Evolutionary conservation across 2,329 filamentous ascomycete species (phyloP).

Genomic region (Sordariomycetes sp.): DNA sequence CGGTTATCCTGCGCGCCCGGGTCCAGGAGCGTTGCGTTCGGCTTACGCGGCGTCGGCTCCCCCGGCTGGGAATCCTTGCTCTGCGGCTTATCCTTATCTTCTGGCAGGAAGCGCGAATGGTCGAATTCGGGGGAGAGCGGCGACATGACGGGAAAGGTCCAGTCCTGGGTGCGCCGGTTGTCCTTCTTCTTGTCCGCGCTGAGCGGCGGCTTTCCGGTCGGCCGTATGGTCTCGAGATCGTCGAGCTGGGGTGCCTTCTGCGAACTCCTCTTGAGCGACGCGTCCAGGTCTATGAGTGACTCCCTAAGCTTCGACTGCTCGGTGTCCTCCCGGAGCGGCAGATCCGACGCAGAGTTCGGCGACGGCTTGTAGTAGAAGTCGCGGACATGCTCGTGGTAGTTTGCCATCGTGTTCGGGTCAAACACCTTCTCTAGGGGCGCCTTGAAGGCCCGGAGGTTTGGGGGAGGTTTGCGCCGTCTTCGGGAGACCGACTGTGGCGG

Average conservation of each 20-base stretch:
- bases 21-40: neutral
- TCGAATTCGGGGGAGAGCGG: neutral
- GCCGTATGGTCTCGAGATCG: conserved; percentile 43
- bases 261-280: conserved; percentile 31
- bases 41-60: conserved; percentile 21
- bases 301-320: conserved; percentile 32
- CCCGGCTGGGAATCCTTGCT: conserved; percentile 1
- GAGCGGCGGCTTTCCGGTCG: conserved; percentile 35
- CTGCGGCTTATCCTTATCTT: neutral
- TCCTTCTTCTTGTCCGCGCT: neutral
- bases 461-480: conserved; percentile 1
- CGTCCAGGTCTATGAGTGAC: conserved; percentile 55
- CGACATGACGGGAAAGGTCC: conserved; percentile 4
- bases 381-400: conserved; percentile 53
- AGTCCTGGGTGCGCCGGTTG: conserved; percentile 1
- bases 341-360: conserved; percentile 32
- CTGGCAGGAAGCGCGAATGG: neutral
- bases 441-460: conserved; percentile 23
- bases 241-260: conserved; percentile 17
- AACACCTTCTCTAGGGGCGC: conserved; percentile 55
- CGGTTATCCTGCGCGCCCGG: conserved; percentile 16
- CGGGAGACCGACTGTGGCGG: conserved; percentile 40
- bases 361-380: conserved; percentile 41
- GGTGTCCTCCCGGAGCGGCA: conserved; percentile 48
- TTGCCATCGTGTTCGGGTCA: conserved; percentile 54